Evolutionary conservation across 257 asterid species (phyloP).

Genomic region (Paulownia fortunei): DNA sequence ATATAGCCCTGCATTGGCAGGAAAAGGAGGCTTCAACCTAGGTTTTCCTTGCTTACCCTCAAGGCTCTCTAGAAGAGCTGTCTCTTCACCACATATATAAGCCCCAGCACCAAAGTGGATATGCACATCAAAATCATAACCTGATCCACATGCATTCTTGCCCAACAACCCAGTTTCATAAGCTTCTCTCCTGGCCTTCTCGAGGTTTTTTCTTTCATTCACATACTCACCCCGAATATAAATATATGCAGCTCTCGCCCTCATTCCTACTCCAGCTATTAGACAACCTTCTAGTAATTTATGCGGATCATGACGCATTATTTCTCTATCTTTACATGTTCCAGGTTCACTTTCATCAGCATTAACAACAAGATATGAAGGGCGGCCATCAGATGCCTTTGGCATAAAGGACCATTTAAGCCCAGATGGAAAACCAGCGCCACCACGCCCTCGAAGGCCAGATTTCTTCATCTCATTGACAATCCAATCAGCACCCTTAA

Average conservation of each 20-base stretch:
- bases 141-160: slow-evolving; percentile 97
- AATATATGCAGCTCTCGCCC: slow-evolving; percentile 94
- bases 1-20: slow-evolving; percentile 94
- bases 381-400: slow-evolving; percentile 93
- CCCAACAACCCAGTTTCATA: slow-evolving; percentile 90
- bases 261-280: slow-evolving; percentile 99
- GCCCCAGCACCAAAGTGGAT: slow-evolving; percentile 99
- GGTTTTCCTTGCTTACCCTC: slow-evolving; percentile 99
- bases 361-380: slow-evolving; percentile 95
- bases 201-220: slow-evolving; percentile 83
- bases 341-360: slow-evolving; percentile 99
- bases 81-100: slow-evolving; percentile 98
- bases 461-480: slow-evolving; percentile 96
- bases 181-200: slow-evolving; percentile 93
- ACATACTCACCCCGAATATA: slow-evolving; percentile 98
- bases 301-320: slow-evolving; percentile 99
- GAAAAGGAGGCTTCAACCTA: slow-evolving; percentile 98
- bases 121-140: slow-evolving; percentile 93
- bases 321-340: slow-evolving; percentile 97
- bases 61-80: slow-evolving; percentile 97
- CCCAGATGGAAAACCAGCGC: slow-evolving; percentile 99
- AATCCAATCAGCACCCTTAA: slow-evolving; percentile 95
- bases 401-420: slow-evolving; percentile 99
- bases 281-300: slow-evolving; percentile 95
- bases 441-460: slow-evolving; percentile 99